Evolutionary conservation across 1,284 basidiomycete species (phyloP).

Genomic region (Termitomyces sp.): DNA sequence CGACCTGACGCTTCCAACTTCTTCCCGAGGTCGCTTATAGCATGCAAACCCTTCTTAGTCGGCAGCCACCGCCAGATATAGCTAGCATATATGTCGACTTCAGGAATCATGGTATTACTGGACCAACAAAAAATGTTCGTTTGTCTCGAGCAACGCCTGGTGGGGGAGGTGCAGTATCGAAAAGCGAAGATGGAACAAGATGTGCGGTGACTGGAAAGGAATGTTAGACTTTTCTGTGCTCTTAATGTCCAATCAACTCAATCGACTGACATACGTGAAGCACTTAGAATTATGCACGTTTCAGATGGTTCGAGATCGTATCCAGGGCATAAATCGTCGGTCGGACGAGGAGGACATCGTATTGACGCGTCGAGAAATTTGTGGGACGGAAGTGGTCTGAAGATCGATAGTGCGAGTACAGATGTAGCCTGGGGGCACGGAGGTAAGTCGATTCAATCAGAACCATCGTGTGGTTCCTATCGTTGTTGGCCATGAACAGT

Average conservation of each 20-base stretch:
- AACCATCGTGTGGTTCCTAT: background rate
- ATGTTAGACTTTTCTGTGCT: conserved; percentile 43
- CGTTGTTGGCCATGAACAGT: conserved; percentile 35
- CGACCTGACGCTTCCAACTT: too few species aligned
- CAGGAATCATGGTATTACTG: conserved; percentile 35
- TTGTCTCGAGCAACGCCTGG: conserved; percentile 49
- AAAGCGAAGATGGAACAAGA: conserved; percentile 56
- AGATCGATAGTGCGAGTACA: conserved; percentile 70
- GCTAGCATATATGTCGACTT: conserved; percentile 34
- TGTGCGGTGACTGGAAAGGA: conserved; percentile 73
- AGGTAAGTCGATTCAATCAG: conserved; percentile 42
- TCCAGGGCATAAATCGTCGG: conserved; percentile 46
- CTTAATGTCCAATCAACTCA: conserved; percentile 1
- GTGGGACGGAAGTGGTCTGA: conserved; percentile 69
- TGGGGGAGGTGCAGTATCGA: conserved; percentile 63
- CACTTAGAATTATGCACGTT: conserved; percentile 60
- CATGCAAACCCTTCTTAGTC: conserved; percentile 20
- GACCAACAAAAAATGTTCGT: conserved; percentile 47
- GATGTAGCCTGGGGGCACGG: conserved; percentile 81
- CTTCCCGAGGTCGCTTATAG: too few species aligned
- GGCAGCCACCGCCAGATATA: conserved; percentile 21
- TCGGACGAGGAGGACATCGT: conserved; percentile 55
- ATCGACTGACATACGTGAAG: conserved; percentile 31
- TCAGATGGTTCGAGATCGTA: conserved; percentile 40
- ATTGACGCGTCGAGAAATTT: conserved; percentile 67